These are phyloP conservation scores for Pyricularia sp. DNA, from an alignment of 2,329 filamentous ascomycete genomes.

Conservation along the genomic window DNA sequence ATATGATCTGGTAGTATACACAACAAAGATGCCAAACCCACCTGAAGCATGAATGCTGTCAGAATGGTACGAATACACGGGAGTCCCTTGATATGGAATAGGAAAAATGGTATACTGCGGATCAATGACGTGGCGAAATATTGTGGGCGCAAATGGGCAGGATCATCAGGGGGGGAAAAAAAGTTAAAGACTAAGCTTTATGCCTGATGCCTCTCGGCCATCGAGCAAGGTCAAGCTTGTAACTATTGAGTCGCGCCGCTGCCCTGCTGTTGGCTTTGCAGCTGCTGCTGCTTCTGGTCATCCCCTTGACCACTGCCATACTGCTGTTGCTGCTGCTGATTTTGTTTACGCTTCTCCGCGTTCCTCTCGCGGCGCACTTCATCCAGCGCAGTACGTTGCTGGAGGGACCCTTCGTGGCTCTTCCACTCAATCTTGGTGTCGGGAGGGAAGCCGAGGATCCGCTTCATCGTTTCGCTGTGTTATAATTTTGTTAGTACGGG, in stretches of 20 bases:
- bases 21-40: neutral
- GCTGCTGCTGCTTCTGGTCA: constrained; percentile 13
- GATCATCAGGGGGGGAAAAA: neutral
- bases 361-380: constrained; percentile 83
- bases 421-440: constrained; percentile 94
- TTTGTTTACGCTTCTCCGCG: constrained; percentile 23
- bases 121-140: neutral
- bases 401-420: constrained; percentile 92
- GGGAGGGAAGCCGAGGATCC: constrained; percentile 71
- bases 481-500: neutral
- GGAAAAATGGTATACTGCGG: neutral
- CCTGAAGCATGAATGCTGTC: neutral
- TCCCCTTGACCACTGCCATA: constrained; percentile 17
- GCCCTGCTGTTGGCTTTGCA: constrained; percentile 2
- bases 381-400: constrained; percentile 81
- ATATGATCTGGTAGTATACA: constrained; percentile 1
- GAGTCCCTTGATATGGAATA: neutral
- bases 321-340: constrained; percentile 18
- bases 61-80: neutral
- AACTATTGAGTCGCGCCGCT: neutral
- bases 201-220: neutral
- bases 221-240: neutral
- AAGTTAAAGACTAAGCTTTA: neutral
- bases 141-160: neutral
- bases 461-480: constrained; percentile 82